Conservation (phyloP, 2,329 filamentous ascomycete genomes). For the Teratosphaeria gauchensis region DNA sequence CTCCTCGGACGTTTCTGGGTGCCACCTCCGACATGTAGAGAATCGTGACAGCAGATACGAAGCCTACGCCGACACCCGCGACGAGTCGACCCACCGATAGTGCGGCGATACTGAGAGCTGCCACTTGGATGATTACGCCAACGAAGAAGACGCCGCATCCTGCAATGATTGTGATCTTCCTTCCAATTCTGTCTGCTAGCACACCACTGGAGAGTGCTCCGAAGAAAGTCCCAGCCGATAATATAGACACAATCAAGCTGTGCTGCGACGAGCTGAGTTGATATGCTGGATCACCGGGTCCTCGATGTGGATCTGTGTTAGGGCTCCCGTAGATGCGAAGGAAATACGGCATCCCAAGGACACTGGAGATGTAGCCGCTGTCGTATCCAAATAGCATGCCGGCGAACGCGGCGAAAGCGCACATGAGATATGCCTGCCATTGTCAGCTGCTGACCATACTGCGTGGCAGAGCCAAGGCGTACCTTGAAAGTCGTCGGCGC, state of each 20-base stretch:
- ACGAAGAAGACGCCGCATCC: conserved; percentile 51
- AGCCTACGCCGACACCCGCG: conserved; percentile 63
- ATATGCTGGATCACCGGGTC: conserved; percentile 5
- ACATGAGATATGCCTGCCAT: conserved; percentile 47
- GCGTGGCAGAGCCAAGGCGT: not conserved
- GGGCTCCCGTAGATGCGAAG: conserved; percentile 24
- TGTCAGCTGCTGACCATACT: not conserved
- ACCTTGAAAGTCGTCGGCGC: conserved; percentile 26
- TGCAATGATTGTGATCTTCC: conserved; percentile 53
- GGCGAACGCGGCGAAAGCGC: conserved; percentile 48
- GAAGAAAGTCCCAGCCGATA: conserved; percentile 69
- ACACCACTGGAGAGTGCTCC: conserved; percentile 52
- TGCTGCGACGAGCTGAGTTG: conserved; percentile 24
- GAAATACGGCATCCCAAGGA: conserved; percentile 43
- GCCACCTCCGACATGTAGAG: conserved; percentile 34
- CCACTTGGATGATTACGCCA: conserved; percentile 50
- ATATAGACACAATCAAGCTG: conserved; percentile 61
- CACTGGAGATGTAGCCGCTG: conserved; percentile 46
- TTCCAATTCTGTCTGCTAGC: conserved; percentile 56
- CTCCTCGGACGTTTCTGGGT: conserved; percentile 63
- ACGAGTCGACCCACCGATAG: conserved; percentile 65
- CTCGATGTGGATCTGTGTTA: conserved; percentile 6
- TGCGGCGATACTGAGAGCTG: conserved; percentile 49
- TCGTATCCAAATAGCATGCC: conserved; percentile 54
- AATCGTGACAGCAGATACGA: conserved; percentile 55